Base-by-base conservation (phyloP, 2,329 filamentous ascomycete species). In the Ophiocordyceps camponoti-saundersi region DNA sequence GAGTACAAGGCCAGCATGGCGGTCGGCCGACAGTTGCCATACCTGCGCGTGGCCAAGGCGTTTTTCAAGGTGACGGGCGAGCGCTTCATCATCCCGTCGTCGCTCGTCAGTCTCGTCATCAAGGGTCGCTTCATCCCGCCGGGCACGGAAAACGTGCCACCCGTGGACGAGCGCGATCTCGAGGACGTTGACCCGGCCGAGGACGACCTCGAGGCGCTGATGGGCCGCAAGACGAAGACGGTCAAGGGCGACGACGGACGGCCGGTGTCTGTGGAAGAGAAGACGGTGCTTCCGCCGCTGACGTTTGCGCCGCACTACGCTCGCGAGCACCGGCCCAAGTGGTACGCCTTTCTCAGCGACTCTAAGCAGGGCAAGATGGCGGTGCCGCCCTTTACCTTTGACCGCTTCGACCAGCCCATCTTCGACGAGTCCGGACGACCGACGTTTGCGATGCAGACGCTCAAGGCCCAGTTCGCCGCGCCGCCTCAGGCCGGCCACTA, bases 31-130 rank as follows among this genome's bases (percentile, higher is more conserved):
- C 86, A 95, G 65, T 73, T 98, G 26, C 92, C 92, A 1, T 77
- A 79, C 52, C 72, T 98, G 47, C 77, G 84, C 48, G 79, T 98
- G 12, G 86, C 87, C 58, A 93, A 88, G 67, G 86, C 88, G 8
- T 98, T 95, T 67, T 98, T 98, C 79, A 98, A 98, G 72, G 93
- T 98, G 43, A 82, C 87, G 46, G 92, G 92, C 59, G 93, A 98
- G 67, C 85, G 84, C 53, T 84, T 82, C 62, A 86, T 98, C 58
- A 94, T 90, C 30, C 89, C 92, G 7, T 86, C 84, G 49, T 94
- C 88, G 48, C 75, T 98, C 36, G 90, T 96, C 21, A 90, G 89
- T 51, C 81, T 98, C 29, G 87, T 98, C 46, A 79, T 98, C 61
- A 98, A 98, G 70, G 88, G 85, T 30, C 87, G 92, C 48, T 84